Evolutionary conservation across 2,329 filamentous ascomycete species (phyloP).

Genomic region (Pleurostoma richardsiae): DNA sequence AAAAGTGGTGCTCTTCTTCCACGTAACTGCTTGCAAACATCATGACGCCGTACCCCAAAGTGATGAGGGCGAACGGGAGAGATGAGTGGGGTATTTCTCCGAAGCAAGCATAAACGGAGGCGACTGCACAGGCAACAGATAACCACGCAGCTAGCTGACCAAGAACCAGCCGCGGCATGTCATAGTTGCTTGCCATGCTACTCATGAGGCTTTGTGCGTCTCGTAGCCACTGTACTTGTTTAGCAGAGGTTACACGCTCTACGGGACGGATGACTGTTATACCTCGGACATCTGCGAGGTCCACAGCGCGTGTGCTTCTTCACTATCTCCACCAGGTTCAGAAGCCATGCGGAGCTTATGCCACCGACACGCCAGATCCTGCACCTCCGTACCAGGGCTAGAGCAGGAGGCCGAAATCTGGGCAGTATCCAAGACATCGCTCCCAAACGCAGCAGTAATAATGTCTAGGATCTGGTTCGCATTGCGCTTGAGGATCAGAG

Average conservation of each 20-base stretch:
- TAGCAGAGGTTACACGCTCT: too few relatives aligned
- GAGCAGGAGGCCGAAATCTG: conserved; percentile 15
- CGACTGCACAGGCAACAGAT: conserved; percentile 35
- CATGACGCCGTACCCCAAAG: conserved; percentile 68
- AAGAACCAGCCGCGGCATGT: conserved; percentile 56
- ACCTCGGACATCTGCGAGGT: conserved; percentile 38
- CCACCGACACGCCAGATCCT: conserved; percentile 68
- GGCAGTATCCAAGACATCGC: conserved; percentile 32
- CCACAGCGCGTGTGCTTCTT: conserved; percentile 30
- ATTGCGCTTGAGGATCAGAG: conserved; percentile 71
- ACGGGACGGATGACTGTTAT: conserved; percentile 3
- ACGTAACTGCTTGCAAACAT: conserved; percentile 99
- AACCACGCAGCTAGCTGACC: conserved; percentile 33
- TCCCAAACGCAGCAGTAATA: conserved; percentile 65
- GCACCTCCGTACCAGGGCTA: conserved; percentile 39
- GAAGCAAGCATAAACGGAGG: conserved; percentile 21
- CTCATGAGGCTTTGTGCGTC: conserved; percentile 77
- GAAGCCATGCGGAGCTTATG: conserved; percentile 24
- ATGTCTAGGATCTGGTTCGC: conserved; percentile 75
- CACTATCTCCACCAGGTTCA: conserved; percentile 9
- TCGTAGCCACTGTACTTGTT: conserved; percentile 52
- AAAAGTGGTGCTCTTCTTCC: conserved; percentile 97
- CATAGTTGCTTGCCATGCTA: conserved; percentile 87
- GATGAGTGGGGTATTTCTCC: conserved; percentile 19
- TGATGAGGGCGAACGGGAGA: conserved; percentile 43